A percentile compares a stretch with the other conserved stretches of the same genome.
These are phyloP conservation scores for Berberis vulgaris DNA, from an alignment of 164 flowering plant genomes.

Conservation along the genomic window DNA sequence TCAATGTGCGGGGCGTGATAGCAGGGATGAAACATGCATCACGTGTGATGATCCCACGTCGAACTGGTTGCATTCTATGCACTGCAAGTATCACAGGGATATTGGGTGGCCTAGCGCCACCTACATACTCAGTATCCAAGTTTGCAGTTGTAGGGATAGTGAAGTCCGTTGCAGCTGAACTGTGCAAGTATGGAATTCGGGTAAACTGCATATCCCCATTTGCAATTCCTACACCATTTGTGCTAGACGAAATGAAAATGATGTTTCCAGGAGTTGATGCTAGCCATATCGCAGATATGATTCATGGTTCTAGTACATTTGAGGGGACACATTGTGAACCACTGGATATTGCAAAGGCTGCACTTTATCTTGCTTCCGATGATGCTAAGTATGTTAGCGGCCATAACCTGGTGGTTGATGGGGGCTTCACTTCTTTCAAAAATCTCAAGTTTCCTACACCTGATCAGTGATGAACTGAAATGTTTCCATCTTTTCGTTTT, in stretches of 20 bases:
- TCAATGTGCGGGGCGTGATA: constrained; percentile 61
- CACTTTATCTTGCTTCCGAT: constrained; percentile 65
- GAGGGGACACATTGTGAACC: constrained; percentile 45
- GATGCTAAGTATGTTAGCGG: constrained; percentile 82
- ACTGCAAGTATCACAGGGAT: constrained; percentile 42
- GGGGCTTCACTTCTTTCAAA: constrained; percentile 68
- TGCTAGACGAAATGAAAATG: constrained; percentile 35
- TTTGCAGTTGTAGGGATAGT: constrained; percentile 35
- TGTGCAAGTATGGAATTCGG: constrained; percentile 37
- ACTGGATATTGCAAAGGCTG: constrained; percentile 68
- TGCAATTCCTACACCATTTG: constrained; percentile 38
- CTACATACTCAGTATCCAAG: constrained; percentile 35
- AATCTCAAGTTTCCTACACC: constrained; percentile 26
- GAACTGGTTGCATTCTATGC: constrained; percentile 34
- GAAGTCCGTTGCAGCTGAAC: constrained; percentile 31
- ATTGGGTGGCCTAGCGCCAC: constrained; percentile 42
- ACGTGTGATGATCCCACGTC: constrained; percentile 64
- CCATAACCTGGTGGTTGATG: constrained; percentile 87
- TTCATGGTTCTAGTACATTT: constrained; percentile 32
- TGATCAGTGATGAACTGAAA: constrained; percentile 14
- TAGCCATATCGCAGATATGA: constrained; percentile 16
- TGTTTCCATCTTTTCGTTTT: background rate
- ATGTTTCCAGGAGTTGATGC: constrained; percentile 33
- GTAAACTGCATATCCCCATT: constrained; percentile 55
- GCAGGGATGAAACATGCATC: constrained; percentile 78